Base-by-base conservation (phyloP, 345 rosid genomes). In the Rhodamnia argentea region DNA sequence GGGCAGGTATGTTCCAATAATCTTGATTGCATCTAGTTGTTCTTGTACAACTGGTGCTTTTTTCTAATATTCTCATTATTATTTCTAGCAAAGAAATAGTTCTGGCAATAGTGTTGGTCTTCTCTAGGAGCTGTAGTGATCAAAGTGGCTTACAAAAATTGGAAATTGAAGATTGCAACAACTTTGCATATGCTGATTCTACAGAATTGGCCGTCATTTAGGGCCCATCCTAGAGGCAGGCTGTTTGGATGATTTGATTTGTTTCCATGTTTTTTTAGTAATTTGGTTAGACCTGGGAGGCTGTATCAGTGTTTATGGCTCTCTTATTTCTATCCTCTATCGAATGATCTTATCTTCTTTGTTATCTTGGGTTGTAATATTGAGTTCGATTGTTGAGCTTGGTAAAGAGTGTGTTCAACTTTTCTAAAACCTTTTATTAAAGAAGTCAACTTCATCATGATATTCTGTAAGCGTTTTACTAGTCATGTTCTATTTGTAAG, bases 1-100 rank as follows among this genome's bases (percentile, higher is more conserved):
- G 96, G 98, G 75, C 98, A 95, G 94, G 98, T 96, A 85, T 82
- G 91, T 90, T 86, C 51, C 64, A 82, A 64, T 42, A 51, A 37
- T 70, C 78, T 32, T 32, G 78, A 70, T 70, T 70, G 78, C 78
- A 70, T 70, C 78, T 70, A 37, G 78, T 32, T 32, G 44, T 64
- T 32, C 78, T 32, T 70, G 78, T 70, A 40, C 78, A 4, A 24
- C 78, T 9, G 78, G 47, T 70, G 44, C 84, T 53, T 53, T 82
- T 51, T 53, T 53, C 18, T 18, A 16, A 16, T 32, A 70, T 32
- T 32, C 4, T 18, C 15, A 1, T 32, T 70, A 32, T 32, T 32
- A 70, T 32, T 37, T 40, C 78, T 32, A 70, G 78, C 78, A 70
- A 70, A 64, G 44, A 64, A 64, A 32, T 64, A 64, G 78, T 32